Conservation (phyloP, 2,329 filamentous ascomycete genomes). For the Aspergillus fischeri region DNA sequence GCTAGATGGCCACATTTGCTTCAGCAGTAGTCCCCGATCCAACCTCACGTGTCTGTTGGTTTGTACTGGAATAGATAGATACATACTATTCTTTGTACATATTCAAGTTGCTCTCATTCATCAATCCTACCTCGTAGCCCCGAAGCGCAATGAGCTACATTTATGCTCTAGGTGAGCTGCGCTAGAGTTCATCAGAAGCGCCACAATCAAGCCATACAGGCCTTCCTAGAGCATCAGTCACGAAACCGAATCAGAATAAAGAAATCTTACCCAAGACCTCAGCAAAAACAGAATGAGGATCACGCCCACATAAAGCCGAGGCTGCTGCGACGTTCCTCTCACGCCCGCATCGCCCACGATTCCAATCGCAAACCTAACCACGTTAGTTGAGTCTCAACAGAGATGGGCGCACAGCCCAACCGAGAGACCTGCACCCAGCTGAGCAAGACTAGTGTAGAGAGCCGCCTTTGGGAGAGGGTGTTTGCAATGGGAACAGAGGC, state of each 20-base stretch:
- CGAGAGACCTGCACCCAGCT: conserved; percentile 76
- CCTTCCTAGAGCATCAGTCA: no score
- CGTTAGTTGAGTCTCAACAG: conserved; percentile 8
- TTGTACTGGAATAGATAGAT: no score
- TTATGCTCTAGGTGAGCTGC: no score
- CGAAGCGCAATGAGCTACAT: no score
- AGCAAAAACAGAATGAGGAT: conserved; percentile 98
- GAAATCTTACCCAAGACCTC: conserved; percentile 80
- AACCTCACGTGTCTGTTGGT: no score
- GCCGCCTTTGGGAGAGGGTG: conserved; percentile 67
- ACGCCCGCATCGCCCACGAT: conserved; percentile 64
- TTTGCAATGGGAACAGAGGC: conserved; percentile 87
- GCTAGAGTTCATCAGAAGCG: no score
- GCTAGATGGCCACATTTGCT: neutral
- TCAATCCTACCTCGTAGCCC: no score
- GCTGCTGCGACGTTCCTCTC: conserved; percentile 50
- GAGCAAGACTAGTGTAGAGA: conserved; percentile 78
- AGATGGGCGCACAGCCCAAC: conserved; percentile 61
- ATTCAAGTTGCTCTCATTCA: no score
- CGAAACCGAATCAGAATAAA: no score
- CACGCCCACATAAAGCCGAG: conserved; percentile 84
- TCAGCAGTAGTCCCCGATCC: no score
- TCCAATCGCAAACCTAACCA: conserved; percentile 68
- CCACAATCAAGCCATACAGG: no score
- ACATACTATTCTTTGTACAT: no score